Evolutionary conservation across 2,329 filamentous ascomycete genomes (phyloP).

Genomic region (Lachnellula hyalina): DNA sequence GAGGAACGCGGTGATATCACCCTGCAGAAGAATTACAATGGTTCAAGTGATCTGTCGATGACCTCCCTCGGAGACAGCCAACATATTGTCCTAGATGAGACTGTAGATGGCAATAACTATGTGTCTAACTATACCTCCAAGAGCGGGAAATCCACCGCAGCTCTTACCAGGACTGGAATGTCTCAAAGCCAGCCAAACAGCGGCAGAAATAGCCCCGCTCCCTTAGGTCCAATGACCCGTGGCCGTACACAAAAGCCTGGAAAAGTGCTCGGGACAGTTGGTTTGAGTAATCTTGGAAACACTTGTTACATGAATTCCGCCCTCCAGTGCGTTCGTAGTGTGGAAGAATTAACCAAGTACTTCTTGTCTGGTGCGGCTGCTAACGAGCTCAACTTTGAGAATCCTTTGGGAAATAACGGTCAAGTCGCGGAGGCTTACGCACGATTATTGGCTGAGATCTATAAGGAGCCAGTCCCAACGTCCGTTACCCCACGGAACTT

Average conservation of each 20-base stretch:
- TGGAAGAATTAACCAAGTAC: conserved; percentile 89
- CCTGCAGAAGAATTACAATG: conserved; percentile 71
- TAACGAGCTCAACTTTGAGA: conserved; percentile 76
- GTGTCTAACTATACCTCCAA: conserved; percentile 45
- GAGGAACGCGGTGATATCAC: conserved; percentile 59
- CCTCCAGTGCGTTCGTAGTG: conserved; percentile 86
- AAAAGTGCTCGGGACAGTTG: conserved; percentile 69
- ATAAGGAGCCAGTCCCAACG: conserved; percentile 59
- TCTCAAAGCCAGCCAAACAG: conserved; percentile 45
- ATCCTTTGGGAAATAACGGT: conserved; percentile 80
- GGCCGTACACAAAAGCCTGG: conserved; percentile 66
- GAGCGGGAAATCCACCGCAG: conserved; percentile 14
- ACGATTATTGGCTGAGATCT: conserved; percentile 70
- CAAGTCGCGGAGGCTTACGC: conserved; percentile 83
- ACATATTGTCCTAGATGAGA: conserved; percentile 79
- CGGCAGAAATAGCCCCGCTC: conserved; percentile 63
- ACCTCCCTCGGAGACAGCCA: conserved; percentile 67
- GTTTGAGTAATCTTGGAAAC: conserved; percentile 86
- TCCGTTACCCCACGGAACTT: conserved; percentile 75
- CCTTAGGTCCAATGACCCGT: conserved; percentile 58
- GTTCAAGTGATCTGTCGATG: conserved; percentile 58
- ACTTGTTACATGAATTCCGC: conserved; percentile 99
- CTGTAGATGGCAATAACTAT: conserved; percentile 52
- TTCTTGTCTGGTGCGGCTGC: conserved; percentile 73
- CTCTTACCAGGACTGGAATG: conserved; percentile 16